Evolutionary conservation across 306 rosid species (phyloP).

Genomic region (Crataegus laevigata): DNA sequence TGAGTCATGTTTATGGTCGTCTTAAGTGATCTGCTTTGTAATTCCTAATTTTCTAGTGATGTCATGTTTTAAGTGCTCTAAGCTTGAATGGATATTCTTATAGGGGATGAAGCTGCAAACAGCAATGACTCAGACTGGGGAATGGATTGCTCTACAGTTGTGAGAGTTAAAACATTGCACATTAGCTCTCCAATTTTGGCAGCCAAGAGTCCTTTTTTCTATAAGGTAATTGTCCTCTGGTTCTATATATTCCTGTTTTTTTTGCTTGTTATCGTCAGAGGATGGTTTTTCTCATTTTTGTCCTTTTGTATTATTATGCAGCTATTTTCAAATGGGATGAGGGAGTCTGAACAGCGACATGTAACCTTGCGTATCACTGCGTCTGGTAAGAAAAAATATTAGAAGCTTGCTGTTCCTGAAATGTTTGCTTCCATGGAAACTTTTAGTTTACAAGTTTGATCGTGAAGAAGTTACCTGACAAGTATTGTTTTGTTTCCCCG

Average conservation of each 20-base stretch:
- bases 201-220: constrained; percentile 96
- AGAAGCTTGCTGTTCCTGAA: neutral
- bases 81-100: constrained; percentile 13
- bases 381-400: constrained; percentile 47
- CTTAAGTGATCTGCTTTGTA: neutral
- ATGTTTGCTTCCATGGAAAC: neutral
- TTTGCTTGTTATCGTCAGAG: constrained; percentile 1
- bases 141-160: constrained; percentile 64
- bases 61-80: neutral
- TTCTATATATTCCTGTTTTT: neutral
- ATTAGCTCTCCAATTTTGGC: constrained; percentile 98
- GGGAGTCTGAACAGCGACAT: constrained; percentile 89
- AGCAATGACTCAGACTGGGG: constrained; percentile 72
- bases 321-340: constrained; percentile 98
- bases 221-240: constrained; percentile 44
- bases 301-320: constrained; percentile 15
- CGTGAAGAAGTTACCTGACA: constrained; percentile 7
- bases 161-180: constrained; percentile 72
- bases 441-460: neutral
- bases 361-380: constrained; percentile 81
- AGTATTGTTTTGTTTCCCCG: constrained; percentile 15
- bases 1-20: neutral
- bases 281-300: constrained; percentile 9
- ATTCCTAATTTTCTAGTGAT: neutral
- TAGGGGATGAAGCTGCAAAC: constrained; percentile 82